These are phyloP conservation scores for Gossypium davidsonii DNA, from an alignment of 441 rosid genomes.

Conservation along the genomic window DNA sequence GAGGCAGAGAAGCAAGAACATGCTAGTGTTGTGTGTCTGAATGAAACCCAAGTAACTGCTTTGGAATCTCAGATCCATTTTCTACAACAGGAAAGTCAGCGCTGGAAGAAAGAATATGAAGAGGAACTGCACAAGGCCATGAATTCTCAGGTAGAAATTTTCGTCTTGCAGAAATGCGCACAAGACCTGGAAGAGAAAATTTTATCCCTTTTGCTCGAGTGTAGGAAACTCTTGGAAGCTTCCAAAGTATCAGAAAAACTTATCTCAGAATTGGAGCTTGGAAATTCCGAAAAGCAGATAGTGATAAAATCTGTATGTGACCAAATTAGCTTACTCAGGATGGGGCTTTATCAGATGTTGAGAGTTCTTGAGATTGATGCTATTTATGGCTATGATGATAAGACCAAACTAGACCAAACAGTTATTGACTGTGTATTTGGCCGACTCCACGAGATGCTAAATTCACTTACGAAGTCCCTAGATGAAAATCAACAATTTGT, in stretches of 20 bases:
- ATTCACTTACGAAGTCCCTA: constrained; percentile 34
- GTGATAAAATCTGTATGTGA: constrained; percentile 45
- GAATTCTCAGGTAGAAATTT: constrained; percentile 53
- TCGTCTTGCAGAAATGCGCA: constrained; percentile 58
- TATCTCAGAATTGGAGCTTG: constrained; percentile 50
- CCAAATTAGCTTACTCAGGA: constrained; percentile 43
- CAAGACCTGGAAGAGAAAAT: constrained; percentile 59
- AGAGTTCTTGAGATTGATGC: constrained; percentile 42
- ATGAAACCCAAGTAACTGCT: constrained; percentile 35
- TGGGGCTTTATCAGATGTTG: constrained; percentile 49
- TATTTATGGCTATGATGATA: constrained; percentile 29
- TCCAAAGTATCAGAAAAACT: constrained; percentile 50
- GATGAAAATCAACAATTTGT: constrained; percentile 52
- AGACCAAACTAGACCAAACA: constrained; percentile 37
- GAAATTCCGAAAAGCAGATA: constrained; percentile 43
- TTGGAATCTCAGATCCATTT: constrained; percentile 48
- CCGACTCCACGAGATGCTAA: constrained; percentile 51
- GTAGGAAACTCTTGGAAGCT: constrained; percentile 46
- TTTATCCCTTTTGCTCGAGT: constrained; percentile 44
- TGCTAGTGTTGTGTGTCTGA: constrained; percentile 34
- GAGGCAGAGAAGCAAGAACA: constrained; percentile 49
- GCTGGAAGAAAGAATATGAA: constrained; percentile 53
- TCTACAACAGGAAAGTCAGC: constrained; percentile 49
- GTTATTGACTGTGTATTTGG: constrained; percentile 32
- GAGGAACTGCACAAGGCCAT: constrained; percentile 55